Percentiles rank a stretch among this genome's conserved stretches.
Conservation (phyloP, 2,329 filamentous ascomycete species). For the Myriosclerotinia curreyana region DNA sequence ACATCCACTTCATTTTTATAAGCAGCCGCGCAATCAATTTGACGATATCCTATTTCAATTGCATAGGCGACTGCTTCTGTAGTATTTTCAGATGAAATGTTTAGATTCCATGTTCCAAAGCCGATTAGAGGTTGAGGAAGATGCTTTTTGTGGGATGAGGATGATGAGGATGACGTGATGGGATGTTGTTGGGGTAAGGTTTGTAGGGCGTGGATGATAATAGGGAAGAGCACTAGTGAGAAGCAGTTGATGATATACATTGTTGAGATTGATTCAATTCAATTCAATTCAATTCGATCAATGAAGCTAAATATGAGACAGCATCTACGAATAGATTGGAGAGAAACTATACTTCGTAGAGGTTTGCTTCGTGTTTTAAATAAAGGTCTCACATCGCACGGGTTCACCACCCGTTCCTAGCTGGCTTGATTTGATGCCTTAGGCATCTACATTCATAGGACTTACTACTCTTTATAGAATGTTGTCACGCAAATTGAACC, state of each 20-base stretch:
- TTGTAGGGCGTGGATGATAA: background rate
- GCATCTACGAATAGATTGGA: background rate
- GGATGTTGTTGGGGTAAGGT: constrained; percentile 9
- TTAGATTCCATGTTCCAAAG: constrained; percentile 22
- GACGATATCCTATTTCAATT: constrained; percentile 30
- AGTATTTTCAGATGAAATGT: constrained; percentile 11
- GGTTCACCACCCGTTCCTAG: no score
- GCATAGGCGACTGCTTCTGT: constrained; percentile 26
- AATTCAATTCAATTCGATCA: no score
- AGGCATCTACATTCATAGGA: no score
- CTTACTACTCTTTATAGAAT: no score
- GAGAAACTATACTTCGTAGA: background rate
- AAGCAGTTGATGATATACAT: background rate
- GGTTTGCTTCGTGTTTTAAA: no score
- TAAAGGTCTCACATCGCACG: no score
- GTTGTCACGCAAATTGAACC: no score
- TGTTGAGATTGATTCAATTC: background rate
- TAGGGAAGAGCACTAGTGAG: background rate
- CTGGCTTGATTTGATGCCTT: no score
- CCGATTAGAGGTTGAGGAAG: constrained; percentile 20
- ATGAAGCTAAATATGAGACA: background rate
- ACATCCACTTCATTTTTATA: constrained; percentile 29
- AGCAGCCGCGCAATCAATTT: constrained; percentile 30
- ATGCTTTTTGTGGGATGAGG: background rate
- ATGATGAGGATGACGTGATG: background rate